A percentile compares a stretch with the other conserved stretches of the same genome.
Evolutionary conservation across 345 rosid genomes (phyloP).

Genomic region (Camelina laxa): DNA sequence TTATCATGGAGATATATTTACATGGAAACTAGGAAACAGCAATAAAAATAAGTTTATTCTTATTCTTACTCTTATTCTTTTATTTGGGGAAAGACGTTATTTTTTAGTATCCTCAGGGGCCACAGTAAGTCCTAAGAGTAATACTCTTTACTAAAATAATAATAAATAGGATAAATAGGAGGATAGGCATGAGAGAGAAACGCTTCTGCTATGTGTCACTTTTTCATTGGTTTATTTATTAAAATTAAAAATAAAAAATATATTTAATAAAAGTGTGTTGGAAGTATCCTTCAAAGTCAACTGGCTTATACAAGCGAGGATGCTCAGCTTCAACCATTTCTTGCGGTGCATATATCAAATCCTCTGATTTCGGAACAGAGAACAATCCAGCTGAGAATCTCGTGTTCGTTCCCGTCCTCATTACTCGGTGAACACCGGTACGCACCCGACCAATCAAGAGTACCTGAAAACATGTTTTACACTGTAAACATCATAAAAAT

Average conservation of each 20-base stretch:
- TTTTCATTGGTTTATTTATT: too few relatives aligned
- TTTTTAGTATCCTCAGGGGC: conserved; percentile 26
- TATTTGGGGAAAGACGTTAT: neutral
- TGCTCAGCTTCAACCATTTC: conserved; percentile 41
- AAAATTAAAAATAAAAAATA: too few relatives aligned
- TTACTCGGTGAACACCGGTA: conserved; percentile 47
- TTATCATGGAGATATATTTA: conserved; percentile 15
- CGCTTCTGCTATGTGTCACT: too few relatives aligned
- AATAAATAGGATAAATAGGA: too few relatives aligned
- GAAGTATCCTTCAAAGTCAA: conserved; percentile 41
- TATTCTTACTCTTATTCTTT: conserved; percentile 2
- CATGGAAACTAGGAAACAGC: conserved; percentile 9
- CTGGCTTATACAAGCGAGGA: conserved; percentile 37
- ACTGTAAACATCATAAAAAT: neutral
- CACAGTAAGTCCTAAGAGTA: conserved; percentile 43
- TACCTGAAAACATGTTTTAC: conserved; percentile 37
- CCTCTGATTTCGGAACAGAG: conserved; percentile 27
- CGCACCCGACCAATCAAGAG: conserved; percentile 44
- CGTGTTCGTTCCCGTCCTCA: conserved; percentile 40
- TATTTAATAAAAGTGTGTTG: too few relatives aligned
- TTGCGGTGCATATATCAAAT: conserved; percentile 34
- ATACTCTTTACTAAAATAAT: too few relatives aligned
- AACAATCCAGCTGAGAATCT: conserved; percentile 45
- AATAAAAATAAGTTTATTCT: conserved; percentile 3
- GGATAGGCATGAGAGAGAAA: too few relatives aligned